Percentiles rank a stretch among this genome's conserved stretches.
These are phyloP conservation scores for Hibiscus syriacus DNA, from an alignment of 345 rosid species.

Conservation along the genomic window DNA sequence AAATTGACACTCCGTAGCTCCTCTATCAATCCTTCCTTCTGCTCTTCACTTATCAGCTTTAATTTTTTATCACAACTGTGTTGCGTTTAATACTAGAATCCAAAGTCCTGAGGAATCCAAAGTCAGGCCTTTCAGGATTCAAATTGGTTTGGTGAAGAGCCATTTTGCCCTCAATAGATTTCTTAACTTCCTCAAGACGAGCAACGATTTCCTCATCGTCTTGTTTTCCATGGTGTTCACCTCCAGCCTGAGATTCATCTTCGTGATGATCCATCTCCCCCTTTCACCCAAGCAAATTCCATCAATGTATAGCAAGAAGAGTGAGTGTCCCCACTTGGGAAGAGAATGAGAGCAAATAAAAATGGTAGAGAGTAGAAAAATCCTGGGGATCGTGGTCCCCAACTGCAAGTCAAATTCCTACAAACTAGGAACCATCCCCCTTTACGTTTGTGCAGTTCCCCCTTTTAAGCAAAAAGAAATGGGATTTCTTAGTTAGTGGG, in stretches of 20 bases:
- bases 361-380: too few relatives aligned
- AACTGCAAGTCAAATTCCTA: too few relatives aligned
- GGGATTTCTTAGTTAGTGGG: too few relatives aligned
- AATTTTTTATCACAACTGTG: slow-evolving; percentile 87
- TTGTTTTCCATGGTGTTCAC: slow-evolving; percentile 50
- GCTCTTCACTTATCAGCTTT: slow-evolving; percentile 65
- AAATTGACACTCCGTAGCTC: slow-evolving; percentile 75
- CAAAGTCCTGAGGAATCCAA: slow-evolving; percentile 76
- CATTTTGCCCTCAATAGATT: slow-evolving; percentile 71
- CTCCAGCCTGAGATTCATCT: slow-evolving; percentile 41
- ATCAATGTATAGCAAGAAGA: too few relatives aligned
- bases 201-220: slow-evolving; percentile 86
- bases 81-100: slow-evolving; percentile 94
- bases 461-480: too few relatives aligned
- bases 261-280: slow-evolving; percentile 66
- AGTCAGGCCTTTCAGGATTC: slow-evolving; percentile 91
- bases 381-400: too few relatives aligned
- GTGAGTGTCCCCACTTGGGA: too few relatives aligned
- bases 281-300: too few relatives aligned
- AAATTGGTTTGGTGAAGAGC: slow-evolving; percentile 86
- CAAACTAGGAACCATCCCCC: too few relatives aligned
- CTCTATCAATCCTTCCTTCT: slow-evolving; percentile 44
- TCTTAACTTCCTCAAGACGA: slow-evolving; percentile 86
- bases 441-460: too few relatives aligned
- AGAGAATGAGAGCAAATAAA: too few relatives aligned